Base-by-base conservation (phyloP, 805 yeast species). In the Lachancea fermentati region DNA sequence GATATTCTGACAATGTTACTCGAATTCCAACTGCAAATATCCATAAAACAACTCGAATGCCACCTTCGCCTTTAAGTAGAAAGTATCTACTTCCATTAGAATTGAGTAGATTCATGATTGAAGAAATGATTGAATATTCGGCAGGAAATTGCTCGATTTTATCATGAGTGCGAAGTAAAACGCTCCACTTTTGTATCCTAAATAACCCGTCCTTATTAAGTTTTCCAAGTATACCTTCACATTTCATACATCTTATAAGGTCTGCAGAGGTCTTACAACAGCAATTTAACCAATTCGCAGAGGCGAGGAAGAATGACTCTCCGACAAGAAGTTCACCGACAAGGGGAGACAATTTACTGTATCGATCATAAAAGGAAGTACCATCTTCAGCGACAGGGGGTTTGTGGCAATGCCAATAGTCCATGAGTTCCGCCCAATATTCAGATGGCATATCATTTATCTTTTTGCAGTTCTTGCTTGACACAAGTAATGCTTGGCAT, bases 361-460 rank as follows among this genome's bases (percentile, higher is more conserved):
- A 52, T 11, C 43, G 48, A 5, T 38, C 34, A 2, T 45, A 41
- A 25, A 46, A 47, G 4, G 17, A 8, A 8, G 41, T 38, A 42
- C 30, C 39, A 36, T 31, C 56, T 49, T 43, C 43, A n/a, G 45
- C 49, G 18, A 43, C 44, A 31, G 62, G 58, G 0, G 94, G 94
- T 52, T 82, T 83, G 55, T 91, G 97, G 57, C 98, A 91, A 58
- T 91, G 97, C 98, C 98, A 91, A 49, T 83, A 84, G 43, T 91
- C 97, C 95, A 91, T 83, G 73, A 93, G 66, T 57, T 91, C 98
- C 11, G 82, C 78, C 98, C 98, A 91, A 36, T 77, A 68, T 54
- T 88, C 97, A 1, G 95, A 83, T 0, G 98, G 98, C 79, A 91
- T 75, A 29, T 85, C 85, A 39, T 52, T 53, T 7, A 60, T 16